Evolutionary conservation across 371 early-diverging fungal genomes (phyloP), one percentile per base, ranked within the genome.

Genomic region (Actinomortierella ambigua): DNA sequence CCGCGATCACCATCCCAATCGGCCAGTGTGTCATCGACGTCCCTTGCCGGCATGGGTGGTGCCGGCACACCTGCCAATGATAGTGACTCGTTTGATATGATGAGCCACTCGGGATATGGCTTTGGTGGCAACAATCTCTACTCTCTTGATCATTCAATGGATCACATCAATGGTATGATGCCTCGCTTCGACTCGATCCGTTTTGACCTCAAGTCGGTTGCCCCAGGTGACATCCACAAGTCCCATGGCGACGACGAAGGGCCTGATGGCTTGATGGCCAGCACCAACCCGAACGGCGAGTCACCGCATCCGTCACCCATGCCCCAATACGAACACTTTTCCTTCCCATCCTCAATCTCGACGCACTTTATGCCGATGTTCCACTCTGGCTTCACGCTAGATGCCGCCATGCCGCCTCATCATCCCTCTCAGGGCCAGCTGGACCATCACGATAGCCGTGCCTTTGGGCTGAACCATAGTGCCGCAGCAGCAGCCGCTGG

Each of bases 1-100:
- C 73, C 73, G 1, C 39, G 46, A 0, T 71, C 73, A 1, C 73
- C 34, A 34, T 34, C 34, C 4, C 34, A 34, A 11, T 34, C 34
- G 4, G 34, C 34, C 34, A 34, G 34, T 11, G 34, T 34, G 34
- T 34, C 34, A 11, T 34, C 34, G 4, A 34, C 34, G 34, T 34
- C 34, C 4, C 34, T 34, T 34, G 34, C 34, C 11, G 34, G 34
- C 11, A 34, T 34, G 34, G 34, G 34, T 11, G 11, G 11, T 11
- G 4, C 34, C 11, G 34, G 7, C 11, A 34, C 34, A 11, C 34
- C 34, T 34, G 34, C 34, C 59, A 65, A 71, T 29, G 73, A 71
- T 42, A 66, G 65, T 22, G 73, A 71, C 23, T 62, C 65, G 29
- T 70, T 71, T 29, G 73, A 71, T 14, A 71, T 71, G 63, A 66